Conservation (phyloP, 805 yeast species). For the Nakazawaea sp. region DNA sequence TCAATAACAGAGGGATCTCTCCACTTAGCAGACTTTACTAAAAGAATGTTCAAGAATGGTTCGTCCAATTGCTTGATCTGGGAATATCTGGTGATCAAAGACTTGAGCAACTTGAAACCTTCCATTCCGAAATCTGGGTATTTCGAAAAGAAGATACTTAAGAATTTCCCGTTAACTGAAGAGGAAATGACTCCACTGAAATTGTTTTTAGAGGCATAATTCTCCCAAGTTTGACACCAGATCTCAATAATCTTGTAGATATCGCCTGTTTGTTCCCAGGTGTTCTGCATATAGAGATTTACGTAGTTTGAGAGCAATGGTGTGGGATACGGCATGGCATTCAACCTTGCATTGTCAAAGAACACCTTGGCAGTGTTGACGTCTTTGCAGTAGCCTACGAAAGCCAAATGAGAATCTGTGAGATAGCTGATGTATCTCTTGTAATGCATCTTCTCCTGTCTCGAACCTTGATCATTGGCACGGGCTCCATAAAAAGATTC, state of each 20-base stretch:
- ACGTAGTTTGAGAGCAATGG: constrained; percentile 70
- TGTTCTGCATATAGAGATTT: constrained; percentile 54
- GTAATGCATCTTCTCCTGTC: constrained; percentile 15
- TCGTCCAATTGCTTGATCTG: constrained; percentile 60
- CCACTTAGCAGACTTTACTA: constrained; percentile 65
- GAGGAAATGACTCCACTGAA: constrained; percentile 66
- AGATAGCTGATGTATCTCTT: constrained; percentile 36
- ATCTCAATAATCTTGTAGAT: constrained; percentile 51
- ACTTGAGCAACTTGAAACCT: constrained; percentile 46
- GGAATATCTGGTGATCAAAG: constrained; percentile 49
- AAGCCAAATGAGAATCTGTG: constrained; percentile 69
- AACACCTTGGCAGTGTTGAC: constrained; percentile 65
- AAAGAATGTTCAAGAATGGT: constrained; percentile 72
- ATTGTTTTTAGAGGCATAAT: constrained; percentile 43
- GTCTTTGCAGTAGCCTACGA: constrained; percentile 74
- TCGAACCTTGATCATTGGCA: constrained; percentile 1
- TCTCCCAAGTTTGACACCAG: constrained; percentile 56
- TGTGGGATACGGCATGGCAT: constrained; percentile 67
- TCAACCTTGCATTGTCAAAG: constrained; percentile 63
- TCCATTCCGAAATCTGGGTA: constrained; percentile 44
- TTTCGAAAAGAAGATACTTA: constrained; percentile 58
- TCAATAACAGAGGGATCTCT: constrained; percentile 57
- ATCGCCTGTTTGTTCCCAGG: constrained; percentile 49
- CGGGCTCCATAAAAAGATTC: constrained; percentile 35
- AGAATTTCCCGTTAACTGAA: constrained; percentile 61